Evolutionary conservation across 768 basidiomycete species (phyloP).

Genomic region (Termitomyces sp.): DNA sequence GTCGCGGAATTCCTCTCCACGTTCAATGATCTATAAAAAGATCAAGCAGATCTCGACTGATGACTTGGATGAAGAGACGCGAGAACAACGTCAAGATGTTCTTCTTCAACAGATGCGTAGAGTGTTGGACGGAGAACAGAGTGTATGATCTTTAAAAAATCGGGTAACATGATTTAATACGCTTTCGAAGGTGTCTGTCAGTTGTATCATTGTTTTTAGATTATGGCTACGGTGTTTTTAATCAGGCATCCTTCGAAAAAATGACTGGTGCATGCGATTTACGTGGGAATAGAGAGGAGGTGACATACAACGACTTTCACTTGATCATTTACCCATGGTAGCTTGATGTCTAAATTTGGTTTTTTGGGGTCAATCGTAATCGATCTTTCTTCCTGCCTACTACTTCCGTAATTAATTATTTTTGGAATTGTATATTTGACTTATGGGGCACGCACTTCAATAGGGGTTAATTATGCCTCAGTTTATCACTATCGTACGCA

Average conservation of each 20-base stretch:
- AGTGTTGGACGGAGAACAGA: constrained; percentile 6
- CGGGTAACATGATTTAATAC: background rate
- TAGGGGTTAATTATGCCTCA: background rate
- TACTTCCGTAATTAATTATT: background rate
- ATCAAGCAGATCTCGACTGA: background rate
- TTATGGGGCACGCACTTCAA: background rate
- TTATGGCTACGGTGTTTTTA: background rate
- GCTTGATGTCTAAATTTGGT: no score
- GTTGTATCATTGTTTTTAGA: background rate
- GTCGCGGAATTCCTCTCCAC: background rate
- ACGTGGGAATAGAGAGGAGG: background rate
- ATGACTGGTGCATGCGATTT: background rate
- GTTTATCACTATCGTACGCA: background rate
- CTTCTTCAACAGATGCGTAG: constrained; percentile 6
- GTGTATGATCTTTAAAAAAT: background rate
- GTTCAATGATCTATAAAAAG: background rate
- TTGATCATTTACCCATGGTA: background rate
- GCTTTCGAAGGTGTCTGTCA: background rate
- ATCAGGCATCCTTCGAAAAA: background rate
- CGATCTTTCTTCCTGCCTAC: background rate
- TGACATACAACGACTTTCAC: background rate
- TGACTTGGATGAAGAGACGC: background rate
- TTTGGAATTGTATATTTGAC: background rate
- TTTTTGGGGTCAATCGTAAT: background rate
- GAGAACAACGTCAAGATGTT: constrained; percentile 4